Evolutionary conservation across 495 filamentous ascomycete species (phyloP), one percentile per base, ranked within the genome.

Genomic region (Amphirosellinia nigrospora): DNA sequence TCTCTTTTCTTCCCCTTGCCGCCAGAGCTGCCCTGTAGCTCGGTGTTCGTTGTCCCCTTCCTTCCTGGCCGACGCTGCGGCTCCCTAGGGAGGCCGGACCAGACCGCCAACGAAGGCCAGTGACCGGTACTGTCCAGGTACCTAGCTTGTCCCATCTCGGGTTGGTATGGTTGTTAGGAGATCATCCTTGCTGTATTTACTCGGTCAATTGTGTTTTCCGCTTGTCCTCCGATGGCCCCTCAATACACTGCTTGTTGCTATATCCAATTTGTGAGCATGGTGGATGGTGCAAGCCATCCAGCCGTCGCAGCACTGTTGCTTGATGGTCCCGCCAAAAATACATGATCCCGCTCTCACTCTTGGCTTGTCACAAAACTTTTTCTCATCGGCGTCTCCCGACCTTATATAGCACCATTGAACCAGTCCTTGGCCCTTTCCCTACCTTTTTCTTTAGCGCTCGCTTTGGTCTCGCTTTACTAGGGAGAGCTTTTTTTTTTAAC

Each of bases 401-500:
- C 43, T 46, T 65, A 52, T 64, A 68, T 21, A 59, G 30, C 21
- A 61, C 50, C n/a, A 56, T 50, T 30, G 39, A 48, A 23, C n/a
- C n/a, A 11, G 32, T 61, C 32, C 41, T 36, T 28, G 41, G 48
- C 65, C 46, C 36, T 13, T 43, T 56, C 8, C 19, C 6, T 30
- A 19, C 34, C 39, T 28, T 39, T 43, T 26, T 34, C 28, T 55
- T 62, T n/a, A 64, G 68, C 59, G 36, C 59, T 52, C 30, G 2
- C 46, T 28, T 26, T 39, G 26, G 23, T 26, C 48, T 64, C 48
- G 52, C 38, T 43, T 46, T 38, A 39, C 46, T 28, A 13, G 15
- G 38, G 58, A 26, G 58, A 53, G 21, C 46, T 38, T 38, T 58
- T 58, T 50, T 58, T 60, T 64, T 70, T 70, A 70, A 70, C 68